These are phyloP conservation scores for Russula sp. DNA, from an alignment of 768 basidiomycete species.

Conservation along the genomic window DNA sequence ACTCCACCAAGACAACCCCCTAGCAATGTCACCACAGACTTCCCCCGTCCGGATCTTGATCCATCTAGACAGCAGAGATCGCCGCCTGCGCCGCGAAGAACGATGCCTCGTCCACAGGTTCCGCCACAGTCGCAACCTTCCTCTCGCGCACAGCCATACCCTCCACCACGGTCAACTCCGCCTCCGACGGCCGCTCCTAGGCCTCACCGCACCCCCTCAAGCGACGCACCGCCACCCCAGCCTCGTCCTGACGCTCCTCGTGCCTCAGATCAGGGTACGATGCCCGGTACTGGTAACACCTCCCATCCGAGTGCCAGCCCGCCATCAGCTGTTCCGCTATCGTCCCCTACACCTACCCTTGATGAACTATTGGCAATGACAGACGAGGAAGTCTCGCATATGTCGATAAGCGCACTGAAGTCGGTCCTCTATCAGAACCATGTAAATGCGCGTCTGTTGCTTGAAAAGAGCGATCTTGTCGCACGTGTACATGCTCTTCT, in stretches of 20 bases:
- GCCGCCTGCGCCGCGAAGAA: slow-evolving; percentile 23
- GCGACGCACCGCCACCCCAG: neutral
- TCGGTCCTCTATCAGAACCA: slow-evolving; percentile 74
- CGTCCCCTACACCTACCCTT: slow-evolving; percentile 49
- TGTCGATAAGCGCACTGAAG: slow-evolving; percentile 73
- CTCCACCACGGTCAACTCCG: slow-evolving; percentile 22
- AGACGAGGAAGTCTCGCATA: slow-evolving; percentile 45
- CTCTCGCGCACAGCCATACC: slow-evolving; percentile 22
- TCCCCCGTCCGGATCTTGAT: slow-evolving; percentile 27
- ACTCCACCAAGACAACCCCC: slow-evolving; percentile 25
- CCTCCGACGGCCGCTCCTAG: slow-evolving; percentile 12
- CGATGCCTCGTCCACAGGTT: slow-evolving; percentile 27
- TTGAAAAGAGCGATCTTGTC: slow-evolving; percentile 89
- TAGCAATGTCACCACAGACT: slow-evolving; percentile 6
- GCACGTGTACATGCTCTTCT: slow-evolving; percentile 57
- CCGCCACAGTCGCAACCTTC: slow-evolving; percentile 25
- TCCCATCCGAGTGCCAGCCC: slow-evolving; percentile 1
- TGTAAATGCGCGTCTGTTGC: slow-evolving; percentile 54
- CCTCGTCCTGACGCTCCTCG: slow-evolving; percentile 3
- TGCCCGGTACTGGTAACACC: slow-evolving; percentile 2
- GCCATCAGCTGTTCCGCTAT: slow-evolving; percentile 19
- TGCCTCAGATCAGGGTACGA: neutral
- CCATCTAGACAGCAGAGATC: slow-evolving; percentile 27
- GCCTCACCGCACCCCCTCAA: neutral
- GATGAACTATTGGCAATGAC: slow-evolving; percentile 62